Base-by-base conservation (phyloP, 2,329 filamentous ascomycete species). In the Coniochaeta prunicola region DNA sequence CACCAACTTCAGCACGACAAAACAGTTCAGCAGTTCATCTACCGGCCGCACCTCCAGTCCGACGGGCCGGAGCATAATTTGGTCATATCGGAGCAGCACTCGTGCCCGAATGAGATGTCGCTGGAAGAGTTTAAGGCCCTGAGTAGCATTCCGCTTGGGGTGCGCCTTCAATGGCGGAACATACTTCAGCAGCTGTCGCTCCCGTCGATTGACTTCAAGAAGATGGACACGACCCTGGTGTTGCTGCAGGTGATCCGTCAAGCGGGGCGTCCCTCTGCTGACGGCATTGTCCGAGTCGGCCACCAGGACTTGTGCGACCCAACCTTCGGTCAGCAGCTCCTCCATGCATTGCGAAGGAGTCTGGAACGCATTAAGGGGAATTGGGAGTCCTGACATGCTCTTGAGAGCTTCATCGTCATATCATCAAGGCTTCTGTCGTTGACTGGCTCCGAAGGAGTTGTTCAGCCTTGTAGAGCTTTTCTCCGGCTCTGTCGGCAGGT, bases 91-190 rank as follows among this genome's bases (percentile, higher is more conserved):
- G 68, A 65, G 1, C 80, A 84, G 59, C 68, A 63, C 0, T 56
- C 67, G 0, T 85, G 82, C 56, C 82, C 84, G 0, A 12, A 58
- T 0, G 64, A 76, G 24, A 70, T 88, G 58, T 73, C 77, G 0
- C 59, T 83, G 0, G 76, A 79, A 0, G 83, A 88, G 58, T 87
- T 77, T 65, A 79, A 81, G 57, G 72, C 76, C 0, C 76, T 86
- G 19, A 72, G 74, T 0, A 65, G 75, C 0, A 62, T 87, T 2
- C 74, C 79, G 0, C 65, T 78, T 1, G 83, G 83, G 0, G 60
- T 73, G 19, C 64, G 68, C 0, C 68, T 85, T 10, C 80, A 83
- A 57, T 87, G 83, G 79, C 64, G 73, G 9, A 87, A 85, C 57
- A 77, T 88, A 3, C 65, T 84, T 0, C 64, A 73, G 1, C 78